Percentiles rank a stretch among this genome's conserved stretches.
phyloP scores from a whole-genome alignment of 2,329 filamentous ascomycete species.

The Epichloe brachyelytri region DNA sequence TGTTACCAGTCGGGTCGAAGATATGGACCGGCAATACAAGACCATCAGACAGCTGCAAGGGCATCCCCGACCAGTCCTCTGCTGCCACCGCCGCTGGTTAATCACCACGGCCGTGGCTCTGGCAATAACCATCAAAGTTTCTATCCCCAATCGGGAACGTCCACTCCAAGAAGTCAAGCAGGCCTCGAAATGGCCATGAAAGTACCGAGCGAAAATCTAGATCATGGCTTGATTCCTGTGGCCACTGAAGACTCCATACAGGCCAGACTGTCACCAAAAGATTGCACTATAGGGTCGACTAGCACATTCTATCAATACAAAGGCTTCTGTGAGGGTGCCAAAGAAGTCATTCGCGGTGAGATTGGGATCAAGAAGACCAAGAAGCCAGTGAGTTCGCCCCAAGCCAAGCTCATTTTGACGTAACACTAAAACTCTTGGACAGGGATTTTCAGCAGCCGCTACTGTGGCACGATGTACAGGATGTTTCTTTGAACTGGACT shows the following conservation, averaged over 20 bases:
- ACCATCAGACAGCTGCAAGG: neutral
- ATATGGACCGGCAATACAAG: conserved; percentile 6
- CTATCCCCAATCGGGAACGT: neutral
- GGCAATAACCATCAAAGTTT: neutral
- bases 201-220: conserved; percentile 2
- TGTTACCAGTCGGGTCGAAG: conserved; percentile 2
- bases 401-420: neutral
- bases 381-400: conserved; percentile 26
- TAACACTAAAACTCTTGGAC: conserved; percentile 1
- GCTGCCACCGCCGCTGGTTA: neutral
- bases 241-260: conserved; percentile 2
- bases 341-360: conserved; percentile 34
- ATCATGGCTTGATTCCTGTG: conserved; percentile 12
- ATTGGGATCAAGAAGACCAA: conserved; percentile 37
- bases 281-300: conserved; percentile 28
- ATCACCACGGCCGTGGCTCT: neutral
- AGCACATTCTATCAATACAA: conserved; percentile 41
- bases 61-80: neutral
- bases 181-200: conserved; percentile 2
- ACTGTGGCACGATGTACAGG: conserved; percentile 37
- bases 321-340: conserved; percentile 43
- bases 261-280: conserved; percentile 8
- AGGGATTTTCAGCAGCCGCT: conserved; percentile 29
- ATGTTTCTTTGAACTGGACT: conserved; percentile 42
- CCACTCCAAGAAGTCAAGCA: neutral